These are phyloP conservation scores for Begonia masoniana DNA, from an alignment of 306 rosid genomes.

Conservation along the genomic window DNA sequence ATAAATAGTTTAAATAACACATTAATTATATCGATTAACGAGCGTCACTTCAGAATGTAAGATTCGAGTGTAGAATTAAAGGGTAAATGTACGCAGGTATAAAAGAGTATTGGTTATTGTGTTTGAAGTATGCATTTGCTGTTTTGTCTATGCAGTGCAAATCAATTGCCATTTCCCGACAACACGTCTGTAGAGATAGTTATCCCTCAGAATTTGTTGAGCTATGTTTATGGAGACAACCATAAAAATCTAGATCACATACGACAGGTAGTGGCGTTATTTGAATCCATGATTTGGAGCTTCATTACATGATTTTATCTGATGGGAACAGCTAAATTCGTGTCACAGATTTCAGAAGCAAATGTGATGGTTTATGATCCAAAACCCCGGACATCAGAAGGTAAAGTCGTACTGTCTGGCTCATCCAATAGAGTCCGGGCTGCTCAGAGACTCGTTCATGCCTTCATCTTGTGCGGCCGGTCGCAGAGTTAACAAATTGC, in stretches of 20 bases:
- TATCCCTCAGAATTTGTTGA: slow-evolving; percentile 45
- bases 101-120: background rate
- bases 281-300: too few species aligned
- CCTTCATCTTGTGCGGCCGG: slow-evolving; percentile 63
- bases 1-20: too few species aligned
- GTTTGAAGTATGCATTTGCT: slow-evolving; percentile 5
- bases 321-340: too few species aligned
- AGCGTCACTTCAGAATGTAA: too few species aligned
- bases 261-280: slow-evolving; percentile 32
- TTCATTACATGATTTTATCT: too few species aligned
- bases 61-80: too few species aligned
- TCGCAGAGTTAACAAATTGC: slow-evolving; percentile 20
- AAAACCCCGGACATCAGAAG: slow-evolving; percentile 48
- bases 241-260: slow-evolving; percentile 47
- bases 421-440: slow-evolving; percentile 40
- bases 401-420: slow-evolving; percentile 42
- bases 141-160: slow-evolving; percentile 28
- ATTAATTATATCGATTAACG: too few species aligned
- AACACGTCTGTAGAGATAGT: slow-evolving; percentile 40
- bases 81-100: too few species aligned
- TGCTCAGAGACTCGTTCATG: slow-evolving; percentile 81
- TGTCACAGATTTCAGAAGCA: slow-evolving; percentile 59
- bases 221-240: slow-evolving; percentile 57
- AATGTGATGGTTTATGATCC: slow-evolving; percentile 48
- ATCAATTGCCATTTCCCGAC: slow-evolving; percentile 27